Percentiles rank a stretch among this genome's conserved stretches.
Conservation (phyloP, 2,329 filamentous ascomycete species). For the Cryphonectria parasitica region DNA sequence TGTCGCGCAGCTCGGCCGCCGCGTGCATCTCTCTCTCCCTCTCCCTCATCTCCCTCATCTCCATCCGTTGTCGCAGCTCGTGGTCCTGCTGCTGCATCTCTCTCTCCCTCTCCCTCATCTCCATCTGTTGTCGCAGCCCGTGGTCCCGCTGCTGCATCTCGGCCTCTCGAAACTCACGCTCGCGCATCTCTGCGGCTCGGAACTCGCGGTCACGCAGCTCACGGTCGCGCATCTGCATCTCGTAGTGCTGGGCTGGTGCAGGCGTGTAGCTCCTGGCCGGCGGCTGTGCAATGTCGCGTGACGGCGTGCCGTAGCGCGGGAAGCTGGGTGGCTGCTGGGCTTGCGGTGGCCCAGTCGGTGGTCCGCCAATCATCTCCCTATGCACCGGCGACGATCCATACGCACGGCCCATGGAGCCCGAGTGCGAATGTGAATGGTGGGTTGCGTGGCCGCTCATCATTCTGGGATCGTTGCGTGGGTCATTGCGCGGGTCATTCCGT, state of each 20-base stretch:
- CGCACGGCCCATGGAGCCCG: conserved; percentile 24
- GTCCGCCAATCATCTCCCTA: conserved; percentile 24
- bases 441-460: conserved; percentile 27
- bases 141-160: conserved; percentile 8
- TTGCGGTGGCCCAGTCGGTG: conserved; percentile 23
- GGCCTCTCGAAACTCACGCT: background rate
- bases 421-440: conserved; percentile 29
- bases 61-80: conserved; percentile 8
- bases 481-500: background rate
- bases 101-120: conserved; percentile 2
- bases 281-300: conserved; percentile 21
- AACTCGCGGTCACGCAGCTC: conserved; percentile 5
- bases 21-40: conserved; percentile 14
- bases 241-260: conserved; percentile 19
- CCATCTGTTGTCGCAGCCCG: conserved; percentile 6
- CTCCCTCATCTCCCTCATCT: conserved; percentile 4
- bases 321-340: conserved; percentile 18
- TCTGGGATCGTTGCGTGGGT: background rate
- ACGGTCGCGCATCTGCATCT: conserved; percentile 22
- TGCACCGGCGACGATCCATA: conserved; percentile 24
- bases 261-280: conserved; percentile 25
- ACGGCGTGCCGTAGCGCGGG: conserved; percentile 26
- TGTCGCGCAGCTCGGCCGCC: conserved; percentile 23
- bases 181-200: conserved; percentile 10
- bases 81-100: conserved; percentile 7